phyloP scores from a whole-genome alignment of 805 yeast genomes.

The Candida silvicultrix region DNA sequence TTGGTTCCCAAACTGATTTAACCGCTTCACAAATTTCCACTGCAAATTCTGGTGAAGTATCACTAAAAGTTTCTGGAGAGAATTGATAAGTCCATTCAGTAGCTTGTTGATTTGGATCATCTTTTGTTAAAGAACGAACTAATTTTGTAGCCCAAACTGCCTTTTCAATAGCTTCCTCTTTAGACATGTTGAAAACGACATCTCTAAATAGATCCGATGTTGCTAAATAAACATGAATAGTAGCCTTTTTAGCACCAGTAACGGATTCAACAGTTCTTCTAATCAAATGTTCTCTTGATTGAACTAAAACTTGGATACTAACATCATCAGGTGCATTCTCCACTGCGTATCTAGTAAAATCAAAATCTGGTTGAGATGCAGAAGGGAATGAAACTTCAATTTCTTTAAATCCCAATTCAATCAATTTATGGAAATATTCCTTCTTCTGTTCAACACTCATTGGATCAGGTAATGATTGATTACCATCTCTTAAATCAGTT shows the following conservation, averaged over 20 bases:
- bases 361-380: conserved; percentile 79
- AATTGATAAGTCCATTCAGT: conserved; percentile 71
- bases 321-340: conserved; percentile 76
- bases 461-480: conserved; percentile 78
- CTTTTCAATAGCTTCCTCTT: conserved; percentile 58
- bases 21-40: conserved; percentile 77
- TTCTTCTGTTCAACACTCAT: conserved; percentile 72
- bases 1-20: conserved; percentile 72
- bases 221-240: conserved; percentile 68
- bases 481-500: conserved; percentile 77
- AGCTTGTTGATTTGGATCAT: conserved; percentile 56
- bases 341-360: conserved; percentile 74
- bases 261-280: conserved; percentile 70
- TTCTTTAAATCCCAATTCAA: conserved; percentile 74
- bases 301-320: conserved; percentile 65
- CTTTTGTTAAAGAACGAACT: conserved; percentile 65
- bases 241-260: conserved; percentile 67
- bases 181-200: conserved; percentile 67
- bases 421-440: conserved; percentile 64
- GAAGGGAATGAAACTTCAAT: conserved; percentile 79
- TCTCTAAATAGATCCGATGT: conserved; percentile 72
- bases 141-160: conserved; percentile 68
- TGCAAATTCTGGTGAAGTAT: conserved; percentile 68
- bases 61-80: conserved; percentile 75
- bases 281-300: conserved; percentile 69